A percentile compares a stretch with the other conserved stretches of the same genome.
These are phyloP conservation scores for Bryoglossum gracile DNA, from an alignment of 495 filamentous ascomycete genomes.

Conservation along the genomic window DNA sequence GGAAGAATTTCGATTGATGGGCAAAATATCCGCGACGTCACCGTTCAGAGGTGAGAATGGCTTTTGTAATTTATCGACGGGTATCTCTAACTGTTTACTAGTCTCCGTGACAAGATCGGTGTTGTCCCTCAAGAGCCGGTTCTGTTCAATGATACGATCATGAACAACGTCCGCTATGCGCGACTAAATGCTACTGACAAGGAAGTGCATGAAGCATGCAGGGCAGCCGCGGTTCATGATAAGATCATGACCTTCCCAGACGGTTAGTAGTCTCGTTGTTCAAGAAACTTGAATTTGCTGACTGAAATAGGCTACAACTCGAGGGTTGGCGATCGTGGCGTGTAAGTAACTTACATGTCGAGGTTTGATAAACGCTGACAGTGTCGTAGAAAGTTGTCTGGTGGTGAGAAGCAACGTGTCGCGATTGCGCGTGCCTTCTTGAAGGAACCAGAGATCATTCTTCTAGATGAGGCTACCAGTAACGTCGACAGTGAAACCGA, in stretches of 20 bases:
- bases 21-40: conserved; percentile 63
- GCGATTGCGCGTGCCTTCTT: conserved; percentile 67
- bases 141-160: conserved; percentile 65
- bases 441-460: conserved; percentile 46
- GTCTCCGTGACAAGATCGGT: conserved; percentile 59
- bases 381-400: conserved; percentile 49
- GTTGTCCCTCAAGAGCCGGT: conserved; percentile 65
- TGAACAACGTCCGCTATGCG: conserved; percentile 68
- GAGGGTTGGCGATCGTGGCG: conserved; percentile 36
- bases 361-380: conserved; percentile 11
- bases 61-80: background rate
- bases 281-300: background rate
- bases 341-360: conserved; percentile 18
- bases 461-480: conserved; percentile 51
- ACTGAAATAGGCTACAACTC: conserved; percentile 34
- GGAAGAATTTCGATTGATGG: conserved; percentile 67
- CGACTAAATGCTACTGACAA: conserved; percentile 51
- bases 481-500: conserved; percentile 59
- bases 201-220: conserved; percentile 64
- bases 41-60: conserved; percentile 40
- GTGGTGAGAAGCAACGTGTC: conserved; percentile 69
- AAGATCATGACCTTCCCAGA: conserved; percentile 59
- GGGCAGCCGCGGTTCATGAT: conserved; percentile 62
- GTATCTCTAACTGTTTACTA: conserved; percentile 25
- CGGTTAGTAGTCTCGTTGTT: conserved; percentile 20